Evolutionary conservation across 345 rosid species (phyloP).

Genomic region (rapeseed (Brassica napus)): Da-Ae NC_063447.1:54951501-54952000

Average conservation of each 20-base stretch:
- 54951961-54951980: constrained; percentile 93
- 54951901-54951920: constrained; percentile 98
- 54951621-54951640: constrained; percentile 40
- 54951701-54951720: constrained; percentile 99
- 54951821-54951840: constrained; percentile 98
- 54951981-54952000: constrained; percentile 99
- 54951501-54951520: constrained; percentile 97
- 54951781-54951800: constrained; percentile 88
- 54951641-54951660: constrained; percentile 99
- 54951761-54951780: constrained; percentile 99
- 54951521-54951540: constrained; percentile 98
- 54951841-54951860: constrained; percentile 96
- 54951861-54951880: constrained; percentile 97
- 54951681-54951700: constrained; percentile 94
- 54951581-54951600: not conserved
- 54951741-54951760: constrained; percentile 94
- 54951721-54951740: constrained; percentile 98
- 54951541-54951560: constrained; percentile 69
- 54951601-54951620: not conserved
- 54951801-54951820: constrained; percentile 98
- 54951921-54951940: constrained; percentile 98
- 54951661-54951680: constrained; percentile 99
- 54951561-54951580: not conserved
- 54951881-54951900: constrained; percentile 99
- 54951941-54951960: constrained; percentile 94